These are phyloP conservation scores for Leccinum pachyderme DNA, from an alignment of 1,284 basidiomycete genomes.

Conservation along the genomic window DNA sequence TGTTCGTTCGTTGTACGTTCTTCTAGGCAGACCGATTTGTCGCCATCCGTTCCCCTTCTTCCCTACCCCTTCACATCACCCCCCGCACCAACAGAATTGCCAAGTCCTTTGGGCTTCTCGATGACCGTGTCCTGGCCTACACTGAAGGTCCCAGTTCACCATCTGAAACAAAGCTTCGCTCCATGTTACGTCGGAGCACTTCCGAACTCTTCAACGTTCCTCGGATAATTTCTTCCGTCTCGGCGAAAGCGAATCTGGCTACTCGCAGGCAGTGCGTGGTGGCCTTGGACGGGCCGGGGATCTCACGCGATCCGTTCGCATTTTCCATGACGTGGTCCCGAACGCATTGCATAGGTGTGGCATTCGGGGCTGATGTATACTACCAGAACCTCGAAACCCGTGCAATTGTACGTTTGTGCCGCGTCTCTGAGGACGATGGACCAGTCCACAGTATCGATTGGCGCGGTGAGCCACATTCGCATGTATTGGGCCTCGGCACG, in stretches of 20 bases:
- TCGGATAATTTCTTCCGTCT: slow-evolving; percentile 35
- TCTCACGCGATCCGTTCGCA: slow-evolving; percentile 44
- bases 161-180: slow-evolving; percentile 34
- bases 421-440: slow-evolving; percentile 24
- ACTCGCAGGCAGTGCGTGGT: slow-evolving; percentile 46
- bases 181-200: slow-evolving; percentile 38
- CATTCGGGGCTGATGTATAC: slow-evolving; percentile 47
- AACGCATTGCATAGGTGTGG: slow-evolving; percentile 46
- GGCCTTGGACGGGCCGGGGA: slow-evolving; percentile 49
- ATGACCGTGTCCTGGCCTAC: slow-evolving; percentile 45
- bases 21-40: slow-evolving; percentile 48
- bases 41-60: slow-evolving; percentile 36
- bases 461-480: slow-evolving; percentile 31
- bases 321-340: slow-evolving; percentile 48
- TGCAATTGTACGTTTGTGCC: slow-evolving; percentile 43
- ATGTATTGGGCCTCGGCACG: slow-evolving; percentile 40
- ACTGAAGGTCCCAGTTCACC: slow-evolving; percentile 30
- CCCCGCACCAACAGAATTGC: slow-evolving; percentile 49
- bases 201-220: slow-evolving; percentile 39
- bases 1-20: slow-evolving; percentile 4
- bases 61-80: slow-evolving; percentile 44
- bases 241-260: slow-evolving; percentile 43
- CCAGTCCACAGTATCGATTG: slow-evolving; percentile 42
- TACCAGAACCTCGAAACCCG: slow-evolving; percentile 48
- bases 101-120: slow-evolving; percentile 44